Conservation (phyloP, 306 rosid genomes). For the Medicago ruthenica region DNA sequence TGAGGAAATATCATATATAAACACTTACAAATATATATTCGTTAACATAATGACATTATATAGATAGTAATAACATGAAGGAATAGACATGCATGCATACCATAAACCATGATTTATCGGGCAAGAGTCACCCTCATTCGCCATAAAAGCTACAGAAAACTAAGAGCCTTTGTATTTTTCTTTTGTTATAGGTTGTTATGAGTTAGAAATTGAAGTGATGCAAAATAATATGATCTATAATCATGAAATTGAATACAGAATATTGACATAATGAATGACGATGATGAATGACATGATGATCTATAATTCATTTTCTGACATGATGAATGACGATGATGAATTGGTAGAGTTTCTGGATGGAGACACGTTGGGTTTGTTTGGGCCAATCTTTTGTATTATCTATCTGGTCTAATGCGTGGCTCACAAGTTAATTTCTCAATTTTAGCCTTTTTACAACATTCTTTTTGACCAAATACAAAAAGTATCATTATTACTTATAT, state of each 20-base stretch:
- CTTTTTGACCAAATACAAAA: no score
- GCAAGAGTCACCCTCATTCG: conserved; percentile 26
- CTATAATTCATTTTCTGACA: background rate
- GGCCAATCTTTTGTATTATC: conserved; percentile 9
- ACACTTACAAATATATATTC: background rate
- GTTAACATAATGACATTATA: background rate
- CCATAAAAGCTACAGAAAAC: conserved; percentile 51
- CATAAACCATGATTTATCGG: conserved; percentile 44
- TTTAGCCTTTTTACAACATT: background rate
- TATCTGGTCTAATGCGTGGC: background rate
- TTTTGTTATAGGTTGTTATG: background rate
- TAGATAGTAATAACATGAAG: background rate
- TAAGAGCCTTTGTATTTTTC: background rate
- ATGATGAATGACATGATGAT: no score
- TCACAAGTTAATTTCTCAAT: conserved; percentile 24
- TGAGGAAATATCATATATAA: no score
- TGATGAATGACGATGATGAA: background rate
- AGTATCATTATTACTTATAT: no score
- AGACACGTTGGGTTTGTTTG: conserved; percentile 40
- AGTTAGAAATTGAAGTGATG: background rate
- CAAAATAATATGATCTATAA: conserved; percentile 2
- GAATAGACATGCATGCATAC: conserved; percentile 47
- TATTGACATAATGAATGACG: background rate
- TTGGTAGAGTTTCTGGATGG: background rate
- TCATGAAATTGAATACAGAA: conserved; percentile 9